These are phyloP conservation scores for Nicotiana benthamiana DNA, from an alignment of 257 asterid species.

Conservation along the genomic window DNA sequence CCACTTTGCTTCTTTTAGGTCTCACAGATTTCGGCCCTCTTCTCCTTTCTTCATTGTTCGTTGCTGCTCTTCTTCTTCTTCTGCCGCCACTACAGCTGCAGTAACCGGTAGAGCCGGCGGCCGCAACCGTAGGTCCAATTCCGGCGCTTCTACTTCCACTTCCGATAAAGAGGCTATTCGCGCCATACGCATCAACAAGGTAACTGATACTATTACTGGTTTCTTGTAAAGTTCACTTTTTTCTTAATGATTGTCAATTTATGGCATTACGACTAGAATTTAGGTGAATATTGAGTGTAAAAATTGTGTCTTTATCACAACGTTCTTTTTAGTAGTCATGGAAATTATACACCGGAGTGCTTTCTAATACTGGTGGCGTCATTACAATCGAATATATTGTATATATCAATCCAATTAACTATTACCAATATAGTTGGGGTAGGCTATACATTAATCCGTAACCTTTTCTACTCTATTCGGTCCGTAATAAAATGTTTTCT, in stretches of 20 bases:
- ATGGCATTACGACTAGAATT: neutral
- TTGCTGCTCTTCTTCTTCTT: slow-evolving; percentile 43
- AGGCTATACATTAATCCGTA: neutral
- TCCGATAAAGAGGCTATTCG: slow-evolving; percentile 90
- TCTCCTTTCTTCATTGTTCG: slow-evolving; percentile 33
- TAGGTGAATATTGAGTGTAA: neutral
- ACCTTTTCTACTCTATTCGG: neutral
- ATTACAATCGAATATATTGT: neutral
- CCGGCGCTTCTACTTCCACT: slow-evolving; percentile 41
- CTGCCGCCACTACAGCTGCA: slow-evolving; percentile 22
- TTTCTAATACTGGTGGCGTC: neutral
- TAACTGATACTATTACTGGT: neutral
- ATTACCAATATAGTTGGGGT: neutral
- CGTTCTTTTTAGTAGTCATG: neutral
- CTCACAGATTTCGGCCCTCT: slow-evolving; percentile 8
- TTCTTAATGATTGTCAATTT: neutral
- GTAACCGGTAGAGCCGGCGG: slow-evolving; percentile 19
- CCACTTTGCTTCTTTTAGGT: slow-evolving; percentile 29
- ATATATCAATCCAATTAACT: neutral
- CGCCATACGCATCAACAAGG: slow-evolving; percentile 80
- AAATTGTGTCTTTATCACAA: neutral
- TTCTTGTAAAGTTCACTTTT: neutral
- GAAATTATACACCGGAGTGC: neutral
- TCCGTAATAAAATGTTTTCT: neutral
- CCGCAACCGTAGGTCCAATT: slow-evolving; percentile 43